A percentile compares a stretch with the other conserved stretches of the same genome.
These are phyloP conservation scores for Globisporangium nunn DNA, from an alignment of 352 stramenopile genomes.

Conservation along the genomic window DNA sequence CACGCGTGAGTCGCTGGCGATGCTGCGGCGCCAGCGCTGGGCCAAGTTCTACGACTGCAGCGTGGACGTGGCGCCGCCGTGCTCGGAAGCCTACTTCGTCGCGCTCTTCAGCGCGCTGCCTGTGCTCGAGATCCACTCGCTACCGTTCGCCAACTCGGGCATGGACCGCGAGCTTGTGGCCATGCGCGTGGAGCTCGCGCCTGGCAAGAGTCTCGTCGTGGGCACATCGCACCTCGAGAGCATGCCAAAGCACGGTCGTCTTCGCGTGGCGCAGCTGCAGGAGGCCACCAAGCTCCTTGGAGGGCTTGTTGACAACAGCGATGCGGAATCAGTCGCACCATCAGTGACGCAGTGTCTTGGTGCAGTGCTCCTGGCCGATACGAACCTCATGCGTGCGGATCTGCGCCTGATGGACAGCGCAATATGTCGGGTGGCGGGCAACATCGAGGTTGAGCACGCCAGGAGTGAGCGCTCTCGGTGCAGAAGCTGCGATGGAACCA, in stretches of 20 bases:
- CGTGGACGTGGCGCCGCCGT: conserved; percentile 49
- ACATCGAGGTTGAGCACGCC: conserved; percentile 48
- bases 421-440: conserved; percentile 15
- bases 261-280: conserved; percentile 46
- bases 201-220: conserved; percentile 40
- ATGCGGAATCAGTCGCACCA: conserved; percentile 10
- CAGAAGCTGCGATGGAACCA: conserved; percentile 31
- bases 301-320: conserved; percentile 28
- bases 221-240: conserved; percentile 70
- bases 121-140: conserved; percentile 44
- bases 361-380: conserved; percentile 74
- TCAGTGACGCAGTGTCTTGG: conserved; percentile 30
- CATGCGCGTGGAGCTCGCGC: conserved; percentile 43
- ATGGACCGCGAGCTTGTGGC: conserved; percentile 70
- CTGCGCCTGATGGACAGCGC: conserved; percentile 48
- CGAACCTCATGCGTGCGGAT: conserved; percentile 52
- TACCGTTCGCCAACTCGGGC: conserved; percentile 60
- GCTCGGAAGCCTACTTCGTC: conserved; percentile 72
- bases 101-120: conserved; percentile 71
- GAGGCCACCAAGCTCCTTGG: conserved; percentile 41
- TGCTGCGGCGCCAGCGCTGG: conserved; percentile 53
- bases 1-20: conserved; percentile 45
- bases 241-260: conserved; percentile 40
- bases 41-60: conserved; percentile 75
- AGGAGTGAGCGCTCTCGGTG: conserved; percentile 51